These are phyloP conservation scores for Kwoniella botswanensis DNA, from an alignment of 768 basidiomycete genomes.

Conservation along the genomic window DNA sequence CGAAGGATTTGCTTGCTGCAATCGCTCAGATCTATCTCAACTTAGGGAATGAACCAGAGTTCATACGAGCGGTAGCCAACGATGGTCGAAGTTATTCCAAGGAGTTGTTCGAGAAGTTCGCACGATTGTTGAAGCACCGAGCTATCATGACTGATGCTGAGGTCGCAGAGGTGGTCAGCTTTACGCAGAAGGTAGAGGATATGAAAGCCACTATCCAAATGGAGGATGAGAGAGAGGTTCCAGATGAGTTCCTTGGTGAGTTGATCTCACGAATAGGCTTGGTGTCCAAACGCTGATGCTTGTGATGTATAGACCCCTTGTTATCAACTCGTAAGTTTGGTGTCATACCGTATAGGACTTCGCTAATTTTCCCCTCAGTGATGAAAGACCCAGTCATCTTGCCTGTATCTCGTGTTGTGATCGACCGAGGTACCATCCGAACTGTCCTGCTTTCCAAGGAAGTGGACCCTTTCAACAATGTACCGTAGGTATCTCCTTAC, in stretches of 20 bases:
- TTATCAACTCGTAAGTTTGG: slow-evolving; percentile 24
- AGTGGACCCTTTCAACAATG: slow-evolving; percentile 94
- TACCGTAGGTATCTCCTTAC: slow-evolving; percentile 66
- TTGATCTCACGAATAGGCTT: background rate
- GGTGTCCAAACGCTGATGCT: background rate
- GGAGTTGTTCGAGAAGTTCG: slow-evolving; percentile 79
- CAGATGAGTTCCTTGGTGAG: slow-evolving; percentile 92
- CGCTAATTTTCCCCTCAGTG: slow-evolving; percentile 74
- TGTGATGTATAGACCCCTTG: slow-evolving; percentile 13
- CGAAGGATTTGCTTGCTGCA: slow-evolving; percentile 78
- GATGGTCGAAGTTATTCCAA: slow-evolving; percentile 91
- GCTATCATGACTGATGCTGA: slow-evolving; percentile 77
- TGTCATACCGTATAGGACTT: slow-evolving; percentile 63
- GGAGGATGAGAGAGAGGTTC: slow-evolving; percentile 85
- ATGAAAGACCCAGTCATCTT: slow-evolving; percentile 95
- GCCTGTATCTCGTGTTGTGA: slow-evolving; percentile 75
- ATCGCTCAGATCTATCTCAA: slow-evolving; percentile 90
- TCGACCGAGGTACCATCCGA: slow-evolving; percentile 93
- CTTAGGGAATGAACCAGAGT: slow-evolving; percentile 76
- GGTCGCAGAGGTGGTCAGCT: slow-evolving; percentile 69
- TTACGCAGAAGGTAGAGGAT: slow-evolving; percentile 83
- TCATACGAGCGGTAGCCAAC: slow-evolving; percentile 83
- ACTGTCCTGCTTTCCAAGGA: slow-evolving; percentile 88
- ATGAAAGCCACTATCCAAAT: slow-evolving; percentile 73
- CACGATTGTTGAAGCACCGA: slow-evolving; percentile 67